Evolutionary conservation across 805 yeast genomes (phyloP), one percentile per base, ranked within the genome.

Genomic region (Phaffomyces antillensis): DNA sequence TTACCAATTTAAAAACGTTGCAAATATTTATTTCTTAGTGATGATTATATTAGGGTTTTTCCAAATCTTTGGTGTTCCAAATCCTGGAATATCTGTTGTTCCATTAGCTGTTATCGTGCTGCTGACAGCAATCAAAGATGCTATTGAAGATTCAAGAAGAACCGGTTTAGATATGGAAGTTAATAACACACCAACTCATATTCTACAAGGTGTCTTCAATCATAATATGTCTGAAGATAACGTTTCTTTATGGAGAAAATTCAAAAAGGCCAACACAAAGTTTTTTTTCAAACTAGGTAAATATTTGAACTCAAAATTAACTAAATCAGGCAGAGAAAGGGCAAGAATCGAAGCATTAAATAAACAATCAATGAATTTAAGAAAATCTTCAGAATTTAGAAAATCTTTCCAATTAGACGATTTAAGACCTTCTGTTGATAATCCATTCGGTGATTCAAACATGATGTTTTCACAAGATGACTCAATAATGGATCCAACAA

Each of bases 1-100:
- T 39, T 73, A 76, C 51, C 98, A 93, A 67, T 90, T 90, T 64
- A 79, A 76, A 53, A 91, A 90, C 62, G 77, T 90, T 50, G 99
- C 99, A 37, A 91, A 91, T 65, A 69, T 87, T 41, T 91, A 89
- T 68, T 91, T 91, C 73, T 68, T 91, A 55, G 68, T 80, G 32
- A 70, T 87, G 66, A 83, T 83, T 57, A 81, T 91, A 52, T 66
- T 91, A 50, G 96, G 96, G 48, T 85, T 68, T 23, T 83, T 84
- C 60, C 70, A 73, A 42, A 81, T 86, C 35, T 86, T 86, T 61
- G 95, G 95, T 60, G 95, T 86, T 28, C 83, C 89, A 3, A 77
- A 74, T 47, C 95, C 95, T 1, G 86, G 79, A 2, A 59, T 86
- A 40, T 73, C 85, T 10, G 81, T 86, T 7, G 91, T 83, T 28